Evolutionary conservation across 495 filamentous ascomycete genomes (phyloP), one percentile per base, ranked within the genome.

Genomic region (Parmelia sp.): DNA sequence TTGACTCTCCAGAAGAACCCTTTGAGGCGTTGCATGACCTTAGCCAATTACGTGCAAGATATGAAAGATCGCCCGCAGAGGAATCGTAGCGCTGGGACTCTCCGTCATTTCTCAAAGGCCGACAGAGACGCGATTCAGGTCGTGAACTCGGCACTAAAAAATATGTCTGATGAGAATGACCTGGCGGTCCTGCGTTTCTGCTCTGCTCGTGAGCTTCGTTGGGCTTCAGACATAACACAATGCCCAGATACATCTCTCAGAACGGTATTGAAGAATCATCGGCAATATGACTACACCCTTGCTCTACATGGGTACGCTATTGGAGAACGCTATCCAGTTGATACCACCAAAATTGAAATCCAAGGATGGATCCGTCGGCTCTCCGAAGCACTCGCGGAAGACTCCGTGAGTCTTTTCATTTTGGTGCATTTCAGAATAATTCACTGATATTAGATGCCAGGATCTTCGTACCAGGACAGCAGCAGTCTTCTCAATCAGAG

Each of bases 401-500:
- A 53, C 27, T 58, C 62, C 0, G 62, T 64, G 21, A 64, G 62
- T n/a, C 49, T 7, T 17, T 36, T 21, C 12, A 36, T 11, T 6
- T 21, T 59, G 14, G 42, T 51, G 19, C 14, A 35, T 25, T n/a
- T n/a, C n/a, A n/a, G 4, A 12, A 9, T 45, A 9, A 45, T 27
- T 10, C 7, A 35, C 57, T 62, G 36, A 68, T 10, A 23, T 45
- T 27, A 17, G 8, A 27, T 62, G 2, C 36, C 55, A 90, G 87
- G 82, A 85, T 65, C 88, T 88, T 60, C 84, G 86, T 58, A 86
- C 84, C 1, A 80, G 88, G 8, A 76, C 80, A 66, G 83, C 87
- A 10, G 86, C 85, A 5, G 80, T 79, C 25, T 44, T 66, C 31
- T 77, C 76, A 3, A 29, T 64, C 23, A 58, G 44, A 59, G 66